A percentile compares a stretch with the other conserved stretches of the same genome.
phyloP scores from a whole-genome alignment of 805 yeast genomes.

The Candida khao-thaluensis region DNA sequence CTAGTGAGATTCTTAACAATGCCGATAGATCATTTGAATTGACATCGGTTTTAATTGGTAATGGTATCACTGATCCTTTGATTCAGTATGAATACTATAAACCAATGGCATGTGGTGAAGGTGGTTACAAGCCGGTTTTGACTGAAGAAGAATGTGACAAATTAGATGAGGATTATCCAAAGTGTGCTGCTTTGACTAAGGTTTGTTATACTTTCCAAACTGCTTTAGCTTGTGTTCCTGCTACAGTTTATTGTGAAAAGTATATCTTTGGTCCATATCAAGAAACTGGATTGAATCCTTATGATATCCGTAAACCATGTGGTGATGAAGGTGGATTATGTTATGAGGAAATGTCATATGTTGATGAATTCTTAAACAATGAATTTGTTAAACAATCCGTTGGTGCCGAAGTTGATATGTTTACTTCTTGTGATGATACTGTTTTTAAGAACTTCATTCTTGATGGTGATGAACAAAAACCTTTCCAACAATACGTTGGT shows the following conservation, averaged over 20 bases:
- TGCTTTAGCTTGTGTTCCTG: slow-evolving; percentile 43
- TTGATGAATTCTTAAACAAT: slow-evolving; percentile 53
- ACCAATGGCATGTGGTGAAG: slow-evolving; percentile 49
- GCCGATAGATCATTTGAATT: slow-evolving; percentile 47
- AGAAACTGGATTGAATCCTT: slow-evolving; percentile 59
- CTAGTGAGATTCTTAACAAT: slow-evolving; percentile 72
- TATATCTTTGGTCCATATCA: slow-evolving; percentile 28
- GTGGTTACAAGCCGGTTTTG: slow-evolving; percentile 41
- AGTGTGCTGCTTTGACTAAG: slow-evolving; percentile 30
- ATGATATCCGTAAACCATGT: slow-evolving; percentile 59
- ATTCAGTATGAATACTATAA: slow-evolving; percentile 39
- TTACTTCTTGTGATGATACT: slow-evolving; percentile 48
- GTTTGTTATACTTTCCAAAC: slow-evolving; percentile 32
- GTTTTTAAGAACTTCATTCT: slow-evolving; percentile 50
- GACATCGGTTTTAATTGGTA: slow-evolving; percentile 42
- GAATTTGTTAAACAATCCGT: slow-evolving; percentile 53
- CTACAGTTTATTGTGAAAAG: slow-evolving; percentile 30
- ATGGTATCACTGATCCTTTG: slow-evolving; percentile 45
- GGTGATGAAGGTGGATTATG: slow-evolving; percentile 50
- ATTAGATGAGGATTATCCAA: slow-evolving; percentile 35
- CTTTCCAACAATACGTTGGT: slow-evolving; percentile 64
- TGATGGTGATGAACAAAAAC: slow-evolving; percentile 66
- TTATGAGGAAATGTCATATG: slow-evolving; percentile 49
- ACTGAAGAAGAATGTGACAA: slow-evolving; percentile 30
- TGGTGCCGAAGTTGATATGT: slow-evolving; percentile 53